Evolutionary conservation across 1,139 yeast genomes (phyloP).

Genomic region (Meyerozyma smithsonii): DNA sequence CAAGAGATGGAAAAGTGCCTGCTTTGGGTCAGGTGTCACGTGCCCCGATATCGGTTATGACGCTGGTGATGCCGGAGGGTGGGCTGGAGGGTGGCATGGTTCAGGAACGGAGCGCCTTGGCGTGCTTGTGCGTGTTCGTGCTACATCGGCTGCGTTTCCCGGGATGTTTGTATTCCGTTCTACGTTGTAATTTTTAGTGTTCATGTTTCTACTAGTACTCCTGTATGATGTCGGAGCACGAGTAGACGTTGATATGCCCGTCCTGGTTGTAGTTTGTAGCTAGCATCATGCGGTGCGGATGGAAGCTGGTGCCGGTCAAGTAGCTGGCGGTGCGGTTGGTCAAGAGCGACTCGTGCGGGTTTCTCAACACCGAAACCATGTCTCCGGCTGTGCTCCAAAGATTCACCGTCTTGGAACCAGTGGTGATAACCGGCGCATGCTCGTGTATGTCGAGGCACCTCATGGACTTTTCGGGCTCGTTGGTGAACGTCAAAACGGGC

Average conservation of each 20-base stretch:
- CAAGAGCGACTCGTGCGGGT: slow-evolving; percentile 45
- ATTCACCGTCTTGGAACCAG: slow-evolving; percentile 79
- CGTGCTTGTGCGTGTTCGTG: too few relatives aligned
- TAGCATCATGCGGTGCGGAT: slow-evolving; percentile 92
- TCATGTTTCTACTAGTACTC: slow-evolving; percentile 24
- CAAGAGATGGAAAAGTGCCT: background rate
- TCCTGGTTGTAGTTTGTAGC: slow-evolving; percentile 86
- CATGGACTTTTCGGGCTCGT: slow-evolving; percentile 58
- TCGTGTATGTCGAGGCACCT: slow-evolving; percentile 83
- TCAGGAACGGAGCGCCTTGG: too few relatives aligned
- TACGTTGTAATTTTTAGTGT: background rate
- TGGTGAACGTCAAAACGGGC: slow-evolving; percentile 62
- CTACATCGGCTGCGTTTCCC: too few relatives aligned
- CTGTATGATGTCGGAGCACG: slow-evolving; percentile 35
- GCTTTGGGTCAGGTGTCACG: background rate
- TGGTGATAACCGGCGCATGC: slow-evolving; percentile 89
- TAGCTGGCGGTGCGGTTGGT: slow-evolving; percentile 46
- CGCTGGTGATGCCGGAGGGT: too few relatives aligned
- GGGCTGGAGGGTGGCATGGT: too few relatives aligned
- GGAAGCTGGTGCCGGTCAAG: slow-evolving; percentile 68
- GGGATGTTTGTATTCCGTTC: background rate
- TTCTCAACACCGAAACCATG: slow-evolving; percentile 56
- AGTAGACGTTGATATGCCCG: slow-evolving; percentile 63
- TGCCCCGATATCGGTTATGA: slow-evolving; percentile 2
- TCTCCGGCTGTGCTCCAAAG: slow-evolving; percentile 88